These are phyloP conservation scores for Malus hybrid DNA, from an alignment of 331 rosid species.

Conservation along the genomic window DNA sequence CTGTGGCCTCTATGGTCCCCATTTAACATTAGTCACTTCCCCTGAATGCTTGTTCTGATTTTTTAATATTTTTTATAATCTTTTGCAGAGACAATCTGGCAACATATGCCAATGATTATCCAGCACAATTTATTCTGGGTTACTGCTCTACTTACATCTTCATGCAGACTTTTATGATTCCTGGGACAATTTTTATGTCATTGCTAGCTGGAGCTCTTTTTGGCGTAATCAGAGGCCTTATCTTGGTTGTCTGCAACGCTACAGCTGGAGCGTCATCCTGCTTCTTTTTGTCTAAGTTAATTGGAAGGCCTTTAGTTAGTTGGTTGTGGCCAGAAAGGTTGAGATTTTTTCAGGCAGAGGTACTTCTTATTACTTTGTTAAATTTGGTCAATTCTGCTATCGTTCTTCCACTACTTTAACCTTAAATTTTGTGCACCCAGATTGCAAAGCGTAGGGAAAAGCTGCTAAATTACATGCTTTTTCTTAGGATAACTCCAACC, in stretches of 20 bases:
- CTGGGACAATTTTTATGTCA: slow-evolving; percentile 96
- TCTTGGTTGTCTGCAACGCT: slow-evolving; percentile 81
- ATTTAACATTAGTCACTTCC: background rate
- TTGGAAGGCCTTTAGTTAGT: slow-evolving; percentile 80
- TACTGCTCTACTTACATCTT: slow-evolving; percentile 93
- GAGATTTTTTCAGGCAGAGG: slow-evolving; percentile 92
- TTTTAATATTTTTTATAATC: background rate
- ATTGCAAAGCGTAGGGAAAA: slow-evolving; percentile 83
- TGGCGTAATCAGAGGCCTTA: slow-evolving; percentile 69
- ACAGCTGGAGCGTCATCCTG: slow-evolving; percentile 93
- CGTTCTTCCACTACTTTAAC: background rate
- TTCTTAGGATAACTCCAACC: slow-evolving; percentile 89
- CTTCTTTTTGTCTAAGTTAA: slow-evolving; percentile 82
- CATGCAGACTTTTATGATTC: slow-evolving; percentile 99
- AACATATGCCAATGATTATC: slow-evolving; percentile 54
- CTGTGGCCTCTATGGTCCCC: background rate
- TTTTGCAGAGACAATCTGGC: slow-evolving; percentile 59
- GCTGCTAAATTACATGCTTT: slow-evolving; percentile 96
- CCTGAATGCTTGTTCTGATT: background rate
- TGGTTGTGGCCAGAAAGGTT: slow-evolving; percentile 95
- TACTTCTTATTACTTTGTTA: slow-evolving; percentile 6
- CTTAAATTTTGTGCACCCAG: slow-evolving; percentile 30
- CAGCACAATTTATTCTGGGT: slow-evolving; percentile 78
- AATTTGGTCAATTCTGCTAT: background rate
- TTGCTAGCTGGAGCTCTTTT: slow-evolving; percentile 96